Percentiles rank a stretch among this genome's conserved stretches.
Evolutionary conservation across 75 land plant genomes (phyloP).

Genomic region (Chamaecyparis obtusa): DNA sequence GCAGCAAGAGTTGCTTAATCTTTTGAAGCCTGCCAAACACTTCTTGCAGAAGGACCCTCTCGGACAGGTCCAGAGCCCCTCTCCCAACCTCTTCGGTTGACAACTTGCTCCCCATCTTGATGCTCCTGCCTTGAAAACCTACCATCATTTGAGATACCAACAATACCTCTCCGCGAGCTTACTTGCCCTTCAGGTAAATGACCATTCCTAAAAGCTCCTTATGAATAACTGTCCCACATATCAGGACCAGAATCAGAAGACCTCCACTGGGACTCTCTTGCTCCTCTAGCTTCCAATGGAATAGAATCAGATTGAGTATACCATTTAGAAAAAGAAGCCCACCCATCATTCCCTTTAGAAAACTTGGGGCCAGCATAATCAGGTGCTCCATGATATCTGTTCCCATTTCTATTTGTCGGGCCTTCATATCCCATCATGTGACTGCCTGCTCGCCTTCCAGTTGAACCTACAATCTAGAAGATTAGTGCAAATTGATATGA

Average conservation of each 20-base stretch:
- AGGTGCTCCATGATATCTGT: slow-evolving; percentile 51
- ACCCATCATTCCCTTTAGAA: slow-evolving; percentile 45
- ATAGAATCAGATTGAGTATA: slow-evolving; percentile 34
- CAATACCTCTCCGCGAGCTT: slow-evolving; percentile 34
- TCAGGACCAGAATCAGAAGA: slow-evolving; percentile 42
- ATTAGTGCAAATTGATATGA: no score
- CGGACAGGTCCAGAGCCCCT: slow-evolving; percentile 68
- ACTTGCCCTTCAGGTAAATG: slow-evolving; percentile 17
- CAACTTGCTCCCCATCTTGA: slow-evolving; percentile 48
- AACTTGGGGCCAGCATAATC: slow-evolving; percentile 54
- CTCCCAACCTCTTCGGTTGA: slow-evolving; percentile 77
- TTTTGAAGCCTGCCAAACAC: slow-evolving; percentile 99
- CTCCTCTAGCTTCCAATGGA: slow-evolving; percentile 34
- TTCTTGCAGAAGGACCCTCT: slow-evolving; percentile 97
- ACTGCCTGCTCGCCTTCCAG: slow-evolving; percentile 45
- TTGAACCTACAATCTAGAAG: no score
- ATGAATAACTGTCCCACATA: slow-evolving; percentile 55
- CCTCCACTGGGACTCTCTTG: slow-evolving; percentile 55
- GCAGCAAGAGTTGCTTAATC: slow-evolving; percentile 98
- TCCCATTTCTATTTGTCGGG: slow-evolving; percentile 37
- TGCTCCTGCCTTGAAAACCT: slow-evolving; percentile 49
- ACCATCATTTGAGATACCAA: slow-evolving; percentile 25
- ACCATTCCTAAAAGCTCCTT: slow-evolving; percentile 43
- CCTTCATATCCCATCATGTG: slow-evolving; percentile 49
- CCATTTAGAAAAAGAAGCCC: slow-evolving; percentile 44